Percentiles rank a stretch among this genome's conserved stretches.
Conservation (phyloP, 805 yeast genomes). For the Cyberlindnera meyerae region DNA sequence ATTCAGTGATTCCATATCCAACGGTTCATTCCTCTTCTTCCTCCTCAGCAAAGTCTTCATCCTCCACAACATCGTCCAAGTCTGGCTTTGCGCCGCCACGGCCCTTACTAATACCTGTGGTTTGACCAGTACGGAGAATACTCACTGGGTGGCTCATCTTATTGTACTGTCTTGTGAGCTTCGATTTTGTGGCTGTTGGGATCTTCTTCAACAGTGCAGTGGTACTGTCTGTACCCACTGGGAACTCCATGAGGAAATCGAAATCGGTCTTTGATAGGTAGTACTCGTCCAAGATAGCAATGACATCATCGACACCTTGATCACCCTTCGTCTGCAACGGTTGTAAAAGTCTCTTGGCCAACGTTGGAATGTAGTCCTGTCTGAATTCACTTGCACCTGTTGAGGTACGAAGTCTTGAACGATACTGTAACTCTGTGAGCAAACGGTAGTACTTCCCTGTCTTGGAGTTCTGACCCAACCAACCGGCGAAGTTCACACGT, state of each 20-base stretch:
- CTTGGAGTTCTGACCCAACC: conserved; percentile 90
- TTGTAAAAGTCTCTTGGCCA: conserved; percentile 48
- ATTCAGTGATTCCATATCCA: too few relatives aligned
- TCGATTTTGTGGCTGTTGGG: conserved; percentile 73
- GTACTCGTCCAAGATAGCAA: conserved; percentile 76
- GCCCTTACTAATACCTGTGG: conserved; percentile 10
- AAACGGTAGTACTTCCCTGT: conserved; percentile 70
- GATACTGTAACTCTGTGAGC: conserved; percentile 84
- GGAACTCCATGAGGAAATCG: conserved; percentile 81
- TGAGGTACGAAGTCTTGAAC: conserved; percentile 73
- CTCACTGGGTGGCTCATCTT: conserved; percentile 70
- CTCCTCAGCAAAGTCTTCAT: conserved; percentile 12
- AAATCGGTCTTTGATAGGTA: conserved; percentile 87
- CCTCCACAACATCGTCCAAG: conserved; percentile 22
- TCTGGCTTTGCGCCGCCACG: conserved; percentile 8
- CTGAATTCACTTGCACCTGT: conserved; percentile 74
- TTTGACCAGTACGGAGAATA: conserved; percentile 21
- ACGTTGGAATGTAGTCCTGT: conserved; percentile 64
- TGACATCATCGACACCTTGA: conserved; percentile 61
- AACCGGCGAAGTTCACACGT: conserved; percentile 73
- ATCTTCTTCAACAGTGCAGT: conserved; percentile 51
- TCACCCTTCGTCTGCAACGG: conserved; percentile 56
- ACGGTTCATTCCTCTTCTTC: too few relatives aligned
- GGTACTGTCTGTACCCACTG: conserved; percentile 57
- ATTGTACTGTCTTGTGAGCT: conserved; percentile 85